These are phyloP conservation scores for Colletotrichum endophyticum DNA, from an alignment of 2,329 filamentous ascomycete genomes.

Conservation along the genomic window DNA sequence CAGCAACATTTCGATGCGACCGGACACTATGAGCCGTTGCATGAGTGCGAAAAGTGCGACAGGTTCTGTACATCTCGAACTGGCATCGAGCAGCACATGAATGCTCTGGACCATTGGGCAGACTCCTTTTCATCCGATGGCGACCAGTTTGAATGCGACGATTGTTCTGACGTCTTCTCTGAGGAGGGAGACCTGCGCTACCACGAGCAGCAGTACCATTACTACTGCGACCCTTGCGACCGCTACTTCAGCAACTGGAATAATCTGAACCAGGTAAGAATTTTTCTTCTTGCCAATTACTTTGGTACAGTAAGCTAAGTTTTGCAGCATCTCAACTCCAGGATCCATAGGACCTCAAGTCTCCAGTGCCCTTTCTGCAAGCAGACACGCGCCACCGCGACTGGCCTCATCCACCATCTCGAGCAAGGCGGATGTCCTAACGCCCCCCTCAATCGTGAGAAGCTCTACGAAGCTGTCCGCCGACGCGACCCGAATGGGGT, in stretches of 20 bases:
- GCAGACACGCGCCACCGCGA: conserved; percentile 49
- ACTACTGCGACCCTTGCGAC: neutral
- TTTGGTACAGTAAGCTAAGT: neutral
- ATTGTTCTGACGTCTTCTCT: conserved; percentile 28
- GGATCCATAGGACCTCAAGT: conserved; percentile 46
- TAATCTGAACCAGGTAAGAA: neutral
- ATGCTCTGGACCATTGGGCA: conserved; percentile 26
- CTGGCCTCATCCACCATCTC: conserved; percentile 60
- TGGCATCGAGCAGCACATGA: conserved; percentile 31
- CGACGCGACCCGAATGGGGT: conserved; percentile 49
- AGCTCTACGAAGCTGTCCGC: conserved; percentile 50
- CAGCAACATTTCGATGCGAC: conserved; percentile 16
- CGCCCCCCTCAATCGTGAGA: conserved; percentile 52
- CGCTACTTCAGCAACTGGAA: neutral
- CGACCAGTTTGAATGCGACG: conserved; percentile 31
- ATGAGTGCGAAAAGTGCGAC: conserved; percentile 30
- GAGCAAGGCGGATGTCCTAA: conserved; percentile 58
- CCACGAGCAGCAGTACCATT: neutral
- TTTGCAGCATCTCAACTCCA: conserved; percentile 59
- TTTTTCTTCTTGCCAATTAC: too few species aligned
- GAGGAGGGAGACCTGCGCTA: conserved; percentile 21
- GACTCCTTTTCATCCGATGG: neutral
- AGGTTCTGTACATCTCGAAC: conserved; percentile 24
- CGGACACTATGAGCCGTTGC: neutral
- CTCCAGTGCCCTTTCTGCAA: conserved; percentile 63